These are phyloP conservation scores for Stipa capillata DNA, from an alignment of 176 grass and related monocot species.

Conservation along the genomic window DNA sequence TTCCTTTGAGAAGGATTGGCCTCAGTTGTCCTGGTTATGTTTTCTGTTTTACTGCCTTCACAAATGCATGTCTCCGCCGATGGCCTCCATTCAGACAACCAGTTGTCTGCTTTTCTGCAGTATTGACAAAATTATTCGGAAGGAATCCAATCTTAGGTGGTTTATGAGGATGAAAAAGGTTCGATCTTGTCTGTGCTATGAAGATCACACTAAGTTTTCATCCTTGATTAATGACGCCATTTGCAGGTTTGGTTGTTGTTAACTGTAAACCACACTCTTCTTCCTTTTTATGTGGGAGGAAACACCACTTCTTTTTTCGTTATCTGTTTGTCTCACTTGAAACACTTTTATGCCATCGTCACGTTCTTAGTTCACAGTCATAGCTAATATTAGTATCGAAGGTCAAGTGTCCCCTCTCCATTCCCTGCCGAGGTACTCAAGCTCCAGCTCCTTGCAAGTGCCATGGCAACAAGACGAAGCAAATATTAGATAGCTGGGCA, in stretches of 20 bases:
- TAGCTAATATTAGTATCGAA: not conserved
- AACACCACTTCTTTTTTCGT: not conserved
- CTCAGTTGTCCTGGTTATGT: not conserved
- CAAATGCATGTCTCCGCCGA: not conserved
- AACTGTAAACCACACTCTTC: not conserved
- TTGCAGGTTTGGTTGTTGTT: not conserved
- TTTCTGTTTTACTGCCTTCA: not conserved
- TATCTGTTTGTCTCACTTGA: not conserved
- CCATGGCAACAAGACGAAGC: no score
- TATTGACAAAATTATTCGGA: slow-evolving; percentile 74
- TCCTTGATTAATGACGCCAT: not conserved
- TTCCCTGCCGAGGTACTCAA: no score
- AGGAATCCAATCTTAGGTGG: slow-evolving; percentile 63
- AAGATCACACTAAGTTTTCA: not conserved
- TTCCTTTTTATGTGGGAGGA: not conserved
- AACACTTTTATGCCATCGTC: not conserved
- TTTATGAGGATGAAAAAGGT: slow-evolving; percentile 94
- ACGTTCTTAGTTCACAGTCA: not conserved
- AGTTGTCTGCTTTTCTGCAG: slow-evolving; percentile 23
- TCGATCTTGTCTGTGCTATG: not conserved
- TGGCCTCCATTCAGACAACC: not conserved
- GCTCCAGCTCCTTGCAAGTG: no score
- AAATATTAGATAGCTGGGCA: no score
- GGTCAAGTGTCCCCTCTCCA: not conserved
- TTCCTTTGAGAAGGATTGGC: not conserved